Conservation (phyloP, 2,329 filamentous ascomycete genomes). For the Alternaria longipes region DNA sequence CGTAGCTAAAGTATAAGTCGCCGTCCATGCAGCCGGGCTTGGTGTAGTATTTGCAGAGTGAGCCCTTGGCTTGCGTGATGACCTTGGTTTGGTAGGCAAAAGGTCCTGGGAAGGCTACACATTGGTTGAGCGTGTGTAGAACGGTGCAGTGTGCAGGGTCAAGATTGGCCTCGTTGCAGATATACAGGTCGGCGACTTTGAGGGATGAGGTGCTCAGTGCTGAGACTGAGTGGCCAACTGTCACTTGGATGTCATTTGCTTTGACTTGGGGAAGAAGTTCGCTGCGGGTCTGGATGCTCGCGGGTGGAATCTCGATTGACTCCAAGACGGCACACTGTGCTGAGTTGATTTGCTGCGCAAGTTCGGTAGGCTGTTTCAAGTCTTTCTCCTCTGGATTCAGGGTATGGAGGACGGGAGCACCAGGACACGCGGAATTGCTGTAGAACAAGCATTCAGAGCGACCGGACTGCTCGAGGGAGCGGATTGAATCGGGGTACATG, state of each 20-base stretch:
- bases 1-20: background rate
- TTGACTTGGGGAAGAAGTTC: background rate
- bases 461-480: background rate
- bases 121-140: background rate
- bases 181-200: background rate
- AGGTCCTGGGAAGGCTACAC: background rate
- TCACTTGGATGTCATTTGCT: background rate
- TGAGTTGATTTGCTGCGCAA: background rate
- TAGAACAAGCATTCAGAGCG: background rate
- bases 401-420: background rate
- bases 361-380: background rate
- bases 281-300: background rate
- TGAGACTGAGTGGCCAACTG: background rate
- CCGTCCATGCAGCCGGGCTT: constrained; percentile 1
- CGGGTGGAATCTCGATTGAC: background rate
- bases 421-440: background rate
- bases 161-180: background rate
- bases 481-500: background rate
- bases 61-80: background rate
- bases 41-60: constrained; percentile 6
- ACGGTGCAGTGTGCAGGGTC: background rate
- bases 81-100: background rate
- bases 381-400: background rate
- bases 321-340: background rate
- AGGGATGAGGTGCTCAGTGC: background rate